Percentiles rank a stretch among this genome's conserved stretches.
Conservation (phyloP, 2,329 filamentous ascomycete genomes). For the Stagonosporopsis vannaccii region DNA sequence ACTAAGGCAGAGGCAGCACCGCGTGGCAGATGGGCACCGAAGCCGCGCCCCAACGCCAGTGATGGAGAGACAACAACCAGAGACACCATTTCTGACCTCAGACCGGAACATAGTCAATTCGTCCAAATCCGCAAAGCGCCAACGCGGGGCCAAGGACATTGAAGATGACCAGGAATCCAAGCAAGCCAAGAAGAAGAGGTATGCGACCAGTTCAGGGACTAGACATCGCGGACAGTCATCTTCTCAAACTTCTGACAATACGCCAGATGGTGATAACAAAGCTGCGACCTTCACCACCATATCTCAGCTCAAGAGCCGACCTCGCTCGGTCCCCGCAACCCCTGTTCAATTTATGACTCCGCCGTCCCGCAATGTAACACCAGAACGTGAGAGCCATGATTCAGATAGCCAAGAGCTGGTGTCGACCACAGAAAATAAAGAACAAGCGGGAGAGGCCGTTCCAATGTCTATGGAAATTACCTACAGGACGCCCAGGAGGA, state of each 20-base stretch:
- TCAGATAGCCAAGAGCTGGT: no score
- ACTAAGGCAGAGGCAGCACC: not conserved
- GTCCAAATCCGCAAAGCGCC: not conserved
- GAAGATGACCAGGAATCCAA: not conserved
- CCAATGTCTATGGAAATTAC: rapidly evolving
- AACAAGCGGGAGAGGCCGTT: not conserved
- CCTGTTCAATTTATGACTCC: not conserved
- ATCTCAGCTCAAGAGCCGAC: not conserved
- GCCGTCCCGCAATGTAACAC: not conserved
- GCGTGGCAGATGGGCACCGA: not conserved
- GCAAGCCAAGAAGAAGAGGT: not conserved
- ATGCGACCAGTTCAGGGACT: not conserved
- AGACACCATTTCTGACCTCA: not conserved
- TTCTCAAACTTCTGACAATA: not conserved
- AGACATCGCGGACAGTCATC: not conserved
- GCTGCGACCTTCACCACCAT: not conserved
- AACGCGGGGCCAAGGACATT: not conserved
- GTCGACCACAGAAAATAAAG: not conserved
- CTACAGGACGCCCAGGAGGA: not conserved
- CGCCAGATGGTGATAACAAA: not conserved
- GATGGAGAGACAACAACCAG: no score
- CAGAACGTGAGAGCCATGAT: not conserved
- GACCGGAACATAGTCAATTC: not conserved
- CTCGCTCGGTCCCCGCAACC: not conserved
- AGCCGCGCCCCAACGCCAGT: not conserved